Percentiles rank a stretch among this genome's conserved stretches.
Conservation (phyloP, 495 filamentous ascomycete genomes). For the Hypoxylon rickii region DNA sequence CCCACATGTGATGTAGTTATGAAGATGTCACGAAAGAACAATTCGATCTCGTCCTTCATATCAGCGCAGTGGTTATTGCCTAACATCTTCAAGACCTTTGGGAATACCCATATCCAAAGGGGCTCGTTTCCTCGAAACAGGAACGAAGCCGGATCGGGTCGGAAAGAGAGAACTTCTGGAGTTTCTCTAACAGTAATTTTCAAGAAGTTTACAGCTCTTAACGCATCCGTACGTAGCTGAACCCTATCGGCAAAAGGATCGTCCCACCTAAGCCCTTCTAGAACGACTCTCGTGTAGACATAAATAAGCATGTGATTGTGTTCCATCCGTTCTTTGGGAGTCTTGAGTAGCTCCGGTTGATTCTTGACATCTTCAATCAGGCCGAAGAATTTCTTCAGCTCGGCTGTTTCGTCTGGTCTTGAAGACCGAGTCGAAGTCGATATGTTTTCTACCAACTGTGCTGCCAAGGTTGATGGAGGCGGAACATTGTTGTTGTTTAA, state of each 20-base stretch:
- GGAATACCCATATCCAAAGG: conserved; percentile 79
- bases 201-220: conserved; percentile 68
- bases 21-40: conserved; percentile 53
- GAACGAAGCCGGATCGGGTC: conserved; percentile 41
- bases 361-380: conserved; percentile 49
- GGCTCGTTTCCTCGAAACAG: conserved; percentile 61
- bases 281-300: conserved; percentile 78
- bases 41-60: conserved; percentile 53
- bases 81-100: conserved; percentile 62
- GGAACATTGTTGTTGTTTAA: conserved; percentile 38
- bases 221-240: conserved; percentile 63
- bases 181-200: conserved; percentile 72
- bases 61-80: conserved; percentile 49
- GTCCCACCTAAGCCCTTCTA: conserved; percentile 65
- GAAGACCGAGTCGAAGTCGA: conserved; percentile 46
- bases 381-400: conserved; percentile 47
- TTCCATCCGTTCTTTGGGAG: conserved; percentile 66
- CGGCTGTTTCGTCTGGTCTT: conserved; percentile 47
- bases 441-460: conserved; percentile 64
- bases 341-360: conserved; percentile 44
- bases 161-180: conserved; percentile 68
- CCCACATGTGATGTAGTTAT: conserved; percentile 42
- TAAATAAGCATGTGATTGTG: conserved; percentile 83
- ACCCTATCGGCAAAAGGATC: conserved; percentile 62
- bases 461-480: conserved; percentile 71